Conservation (phyloP, 2,329 filamentous ascomycete genomes). For the Ophiostoma sp. region DNA sequence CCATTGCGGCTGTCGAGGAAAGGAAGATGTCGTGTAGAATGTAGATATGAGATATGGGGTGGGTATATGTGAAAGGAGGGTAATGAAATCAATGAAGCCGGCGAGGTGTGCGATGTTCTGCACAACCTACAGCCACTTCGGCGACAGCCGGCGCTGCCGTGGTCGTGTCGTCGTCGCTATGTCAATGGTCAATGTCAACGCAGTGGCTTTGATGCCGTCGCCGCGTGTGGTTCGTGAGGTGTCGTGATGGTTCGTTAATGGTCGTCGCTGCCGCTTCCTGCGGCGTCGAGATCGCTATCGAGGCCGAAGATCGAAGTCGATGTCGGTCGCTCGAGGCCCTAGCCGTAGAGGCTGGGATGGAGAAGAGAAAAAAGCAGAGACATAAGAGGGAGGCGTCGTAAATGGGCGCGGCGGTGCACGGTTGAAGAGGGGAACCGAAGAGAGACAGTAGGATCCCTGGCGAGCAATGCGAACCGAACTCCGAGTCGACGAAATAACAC, state of each 20-base stretch:
- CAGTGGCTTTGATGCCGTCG: neutral
- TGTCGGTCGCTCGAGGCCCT: constrained; percentile 23
- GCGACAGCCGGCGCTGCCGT: constrained; percentile 6
- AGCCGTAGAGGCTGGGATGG: constrained; percentile 31
- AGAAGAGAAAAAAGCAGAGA: constrained; percentile 24
- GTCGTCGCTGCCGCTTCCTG: neutral
- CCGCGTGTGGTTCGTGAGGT: neutral
- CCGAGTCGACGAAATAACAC: neutral
- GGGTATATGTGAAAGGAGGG: neutral
- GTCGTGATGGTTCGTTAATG: neutral
- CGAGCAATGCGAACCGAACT: neutral
- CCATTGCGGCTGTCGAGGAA: constrained; percentile 18
- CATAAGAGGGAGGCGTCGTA: constrained; percentile 19
- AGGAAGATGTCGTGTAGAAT: neutral
- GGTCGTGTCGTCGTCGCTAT: neutral
- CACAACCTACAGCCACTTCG: neutral
- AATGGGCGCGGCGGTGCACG: neutral
- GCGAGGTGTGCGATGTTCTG: neutral
- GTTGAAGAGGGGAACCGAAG: neutral
- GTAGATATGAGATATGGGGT: neutral
- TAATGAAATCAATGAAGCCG: neutral
- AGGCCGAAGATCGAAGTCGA: neutral
- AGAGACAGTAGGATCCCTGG: neutral
- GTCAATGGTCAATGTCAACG: neutral
- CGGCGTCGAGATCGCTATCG: constrained; percentile 30